A percentile compares a stretch with the other conserved stretches of the same genome.
Evolutionary conservation across 768 basidiomycete genomes (phyloP).

Genomic region (Termitomyces sp.): DNA sequence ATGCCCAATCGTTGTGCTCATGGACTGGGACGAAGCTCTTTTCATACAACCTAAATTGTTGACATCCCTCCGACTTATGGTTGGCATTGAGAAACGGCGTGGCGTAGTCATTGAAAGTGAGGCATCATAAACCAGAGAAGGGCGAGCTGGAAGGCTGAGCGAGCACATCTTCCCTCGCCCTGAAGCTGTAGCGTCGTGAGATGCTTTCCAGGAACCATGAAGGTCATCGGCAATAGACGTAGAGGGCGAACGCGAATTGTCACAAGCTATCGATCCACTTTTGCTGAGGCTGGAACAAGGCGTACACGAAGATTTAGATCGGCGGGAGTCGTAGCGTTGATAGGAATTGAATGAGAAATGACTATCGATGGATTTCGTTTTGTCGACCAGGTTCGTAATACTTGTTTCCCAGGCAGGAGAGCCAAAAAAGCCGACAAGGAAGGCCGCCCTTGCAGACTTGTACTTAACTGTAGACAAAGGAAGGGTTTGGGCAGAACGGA

Average conservation of each 20-base stretch:
- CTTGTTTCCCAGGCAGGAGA: conserved; percentile 41
- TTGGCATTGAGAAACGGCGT: conserved; percentile 27
- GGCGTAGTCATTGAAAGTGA: conserved; percentile 1
- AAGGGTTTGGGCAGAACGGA: conserved; percentile 14
- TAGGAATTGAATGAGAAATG: conserved; percentile 16
- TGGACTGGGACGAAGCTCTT: conserved; percentile 16
- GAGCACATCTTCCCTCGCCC: conserved; percentile 7
- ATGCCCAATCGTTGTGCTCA: conserved; percentile 14
- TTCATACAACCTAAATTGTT: conserved; percentile 11
- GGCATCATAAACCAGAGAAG: conserved; percentile 14
- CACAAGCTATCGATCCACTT: neutral
- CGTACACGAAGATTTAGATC: conserved; percentile 3
- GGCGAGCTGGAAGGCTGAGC: conserved; percentile 12
- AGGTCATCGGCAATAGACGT: conserved; percentile 11
- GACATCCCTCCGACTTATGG: conserved; percentile 12
- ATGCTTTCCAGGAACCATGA: conserved; percentile 2
- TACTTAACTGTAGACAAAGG: conserved; percentile 1
- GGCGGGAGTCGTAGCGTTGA: conserved; percentile 13
- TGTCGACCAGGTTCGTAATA: conserved; percentile 14
- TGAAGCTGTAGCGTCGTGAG: neutral
- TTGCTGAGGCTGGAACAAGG: conserved; percentile 6
- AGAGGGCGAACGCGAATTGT: conserved; percentile 11
- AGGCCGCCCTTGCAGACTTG: conserved; percentile 23
- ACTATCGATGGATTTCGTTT: conserved; percentile 13
- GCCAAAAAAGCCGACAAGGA: conserved; percentile 39